A percentile compares a stretch with the other conserved stretches of the same genome.
Evolutionary conservation across 768 basidiomycete species (phyloP).

Genomic region (Psilocybe cubensis): DNA sequence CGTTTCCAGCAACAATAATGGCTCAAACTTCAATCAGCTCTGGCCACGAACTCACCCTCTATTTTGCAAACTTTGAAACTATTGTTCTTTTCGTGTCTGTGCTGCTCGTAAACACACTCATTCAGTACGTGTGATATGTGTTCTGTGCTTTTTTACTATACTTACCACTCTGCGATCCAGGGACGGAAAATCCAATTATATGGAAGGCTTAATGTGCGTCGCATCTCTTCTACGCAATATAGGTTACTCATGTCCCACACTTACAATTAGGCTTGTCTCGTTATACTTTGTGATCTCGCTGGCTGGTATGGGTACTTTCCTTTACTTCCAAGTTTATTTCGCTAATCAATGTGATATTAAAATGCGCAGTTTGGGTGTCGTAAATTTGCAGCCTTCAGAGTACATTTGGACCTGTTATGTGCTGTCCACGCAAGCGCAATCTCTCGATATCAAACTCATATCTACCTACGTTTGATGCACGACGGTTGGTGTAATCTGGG

Average conservation of each 20-base stretch:
- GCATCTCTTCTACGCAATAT: slow-evolving; percentile 13
- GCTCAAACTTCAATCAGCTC: slow-evolving; percentile 42
- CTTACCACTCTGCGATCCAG: slow-evolving; percentile 30
- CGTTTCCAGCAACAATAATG: background rate
- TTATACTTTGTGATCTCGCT: slow-evolving; percentile 84
- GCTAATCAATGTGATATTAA: background rate
- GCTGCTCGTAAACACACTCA: slow-evolving; percentile 82
- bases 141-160: slow-evolving; percentile 5
- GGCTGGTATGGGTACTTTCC: slow-evolving; percentile 56
- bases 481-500: too few species aligned
- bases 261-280: slow-evolving; percentile 53
- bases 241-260: slow-evolving; percentile 35
- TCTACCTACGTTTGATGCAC: too few species aligned
- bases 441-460: too few species aligned
- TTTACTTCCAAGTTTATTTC: background rate
- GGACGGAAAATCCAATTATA: slow-evolving; percentile 88
- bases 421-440: too few species aligned
- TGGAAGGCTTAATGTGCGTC: slow-evolving; percentile 85
- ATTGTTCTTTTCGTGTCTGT: slow-evolving; percentile 87
- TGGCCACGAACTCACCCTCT: slow-evolving; percentile 74
- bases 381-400: too few species aligned
- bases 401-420: too few species aligned
- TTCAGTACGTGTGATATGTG: slow-evolving; percentile 69
- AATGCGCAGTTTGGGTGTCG: slow-evolving; percentile 9
- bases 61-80: slow-evolving; percentile 91